A percentile compares a stretch with the other conserved stretches of the same genome.
These are phyloP conservation scores for Psilocybe tampanensis DNA, from an alignment of 768 basidiomycete species.

Conservation along the genomic window DNA sequence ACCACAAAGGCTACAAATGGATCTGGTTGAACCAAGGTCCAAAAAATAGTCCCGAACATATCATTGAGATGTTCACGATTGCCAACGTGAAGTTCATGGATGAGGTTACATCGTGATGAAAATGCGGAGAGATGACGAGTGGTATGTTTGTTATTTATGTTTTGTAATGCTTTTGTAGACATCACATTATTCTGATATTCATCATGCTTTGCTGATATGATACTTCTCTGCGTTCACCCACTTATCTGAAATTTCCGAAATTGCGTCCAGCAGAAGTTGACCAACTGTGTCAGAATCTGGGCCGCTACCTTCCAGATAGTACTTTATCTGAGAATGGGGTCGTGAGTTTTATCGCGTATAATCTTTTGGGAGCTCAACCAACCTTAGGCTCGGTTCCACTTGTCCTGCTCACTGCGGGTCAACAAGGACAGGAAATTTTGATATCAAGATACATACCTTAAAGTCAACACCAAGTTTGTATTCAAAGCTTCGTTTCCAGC, in stretches of 20 bases:
- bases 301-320: conserved; percentile 84
- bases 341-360: not conserved
- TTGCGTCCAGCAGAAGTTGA: conserved; percentile 52
- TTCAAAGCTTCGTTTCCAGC: conserved; percentile 44
- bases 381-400: conserved; percentile 94
- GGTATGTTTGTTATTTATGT: not conserved
- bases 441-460: conserved; percentile 46
- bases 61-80: conserved; percentile 34
- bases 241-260: conserved; percentile 57
- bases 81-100: conserved; percentile 42
- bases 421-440: not conserved
- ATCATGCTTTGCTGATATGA: conserved; percentile 18
- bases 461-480: conserved; percentile 65
- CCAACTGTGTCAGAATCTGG: conserved; percentile 48
- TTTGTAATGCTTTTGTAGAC: not conserved
- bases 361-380: not conserved
- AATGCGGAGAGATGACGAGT: not conserved
- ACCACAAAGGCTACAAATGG: conserved; percentile 53
- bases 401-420: conserved; percentile 47
- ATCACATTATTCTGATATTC: not conserved
- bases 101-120: conserved; percentile 23
- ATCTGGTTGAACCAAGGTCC: conserved; percentile 45
- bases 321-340: conserved; percentile 67
- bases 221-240: conserved; percentile 72
- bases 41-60: conserved; percentile 16